These are phyloP conservation scores for Amborella trichopoda DNA, from an alignment of 164 flowering plant species.

Conservation along the genomic window DNA sequence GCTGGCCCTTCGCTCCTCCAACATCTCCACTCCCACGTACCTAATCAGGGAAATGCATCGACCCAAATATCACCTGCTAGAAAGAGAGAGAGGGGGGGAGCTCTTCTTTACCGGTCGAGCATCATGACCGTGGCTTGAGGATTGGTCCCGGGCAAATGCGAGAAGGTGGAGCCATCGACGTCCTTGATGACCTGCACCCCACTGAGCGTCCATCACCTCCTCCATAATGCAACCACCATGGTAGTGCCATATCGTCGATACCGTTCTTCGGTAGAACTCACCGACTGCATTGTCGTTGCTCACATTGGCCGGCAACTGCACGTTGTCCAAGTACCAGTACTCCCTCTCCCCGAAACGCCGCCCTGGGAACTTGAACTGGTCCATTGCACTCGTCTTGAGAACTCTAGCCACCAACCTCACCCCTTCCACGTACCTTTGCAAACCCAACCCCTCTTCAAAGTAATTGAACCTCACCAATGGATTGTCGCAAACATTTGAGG, in stretches of 20 bases:
- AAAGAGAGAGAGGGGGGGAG: too few species aligned
- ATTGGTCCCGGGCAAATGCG: neutral
- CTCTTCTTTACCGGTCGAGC: slow-evolving; percentile 6
- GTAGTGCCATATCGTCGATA: slow-evolving; percentile 88
- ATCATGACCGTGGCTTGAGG: slow-evolving; percentile 6
- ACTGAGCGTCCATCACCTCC: slow-evolving; percentile 52
- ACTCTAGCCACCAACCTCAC: slow-evolving; percentile 45
- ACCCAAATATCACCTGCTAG: too few species aligned
- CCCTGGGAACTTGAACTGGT: slow-evolving; percentile 37
- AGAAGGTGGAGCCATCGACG: slow-evolving; percentile 3
- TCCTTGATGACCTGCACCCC: slow-evolving; percentile 17
- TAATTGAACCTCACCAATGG: slow-evolving; percentile 81
- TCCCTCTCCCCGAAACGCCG: slow-evolving; percentile 27
- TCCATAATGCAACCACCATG: slow-evolving; percentile 86
- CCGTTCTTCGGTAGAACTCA: slow-evolving; percentile 63
- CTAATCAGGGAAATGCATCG: too few species aligned
- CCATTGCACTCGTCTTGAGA: slow-evolving; percentile 41
- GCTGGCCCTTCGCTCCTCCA: too few species aligned
- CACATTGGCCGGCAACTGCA: slow-evolving; percentile 38
- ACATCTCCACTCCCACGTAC: too few species aligned
- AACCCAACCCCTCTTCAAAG: slow-evolving; percentile 41
- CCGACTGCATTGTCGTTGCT: slow-evolving; percentile 27
- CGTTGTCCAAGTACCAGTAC: slow-evolving; percentile 63
- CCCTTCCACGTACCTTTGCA: slow-evolving; percentile 52
- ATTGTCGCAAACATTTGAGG: slow-evolving; percentile 12